Evolutionary conservation across 371 early-diverging fungal species (phyloP).

Genomic region (Circinella minor): DNA sequence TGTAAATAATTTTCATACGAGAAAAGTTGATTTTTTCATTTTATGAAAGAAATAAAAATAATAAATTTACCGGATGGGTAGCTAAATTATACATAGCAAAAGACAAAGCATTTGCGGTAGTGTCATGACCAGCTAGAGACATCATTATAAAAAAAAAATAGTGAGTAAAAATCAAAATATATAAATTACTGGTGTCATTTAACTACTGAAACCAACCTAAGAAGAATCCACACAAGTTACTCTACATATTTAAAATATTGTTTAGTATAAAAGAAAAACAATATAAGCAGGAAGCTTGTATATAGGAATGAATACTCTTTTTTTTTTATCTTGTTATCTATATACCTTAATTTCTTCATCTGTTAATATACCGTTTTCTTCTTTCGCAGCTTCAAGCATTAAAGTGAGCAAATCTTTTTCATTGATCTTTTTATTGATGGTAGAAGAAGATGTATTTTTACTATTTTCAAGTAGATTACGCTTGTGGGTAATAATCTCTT

Average conservation of each 20-base stretch:
- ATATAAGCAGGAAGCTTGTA: not conserved
- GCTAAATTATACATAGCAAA: constrained; percentile 36
- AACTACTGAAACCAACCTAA: not conserved
- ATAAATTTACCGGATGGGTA: constrained; percentile 13
- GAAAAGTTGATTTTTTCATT: too few species aligned
- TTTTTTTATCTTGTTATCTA: too few species aligned
- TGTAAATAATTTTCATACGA: too few species aligned
- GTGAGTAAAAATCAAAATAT: not conserved
- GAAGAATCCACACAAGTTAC: constrained; percentile 25
- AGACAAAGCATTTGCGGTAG: constrained; percentile 39
- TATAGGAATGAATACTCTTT: too few species aligned
- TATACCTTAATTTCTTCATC: constrained; percentile 39
- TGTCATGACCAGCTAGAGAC: constrained; percentile 56
- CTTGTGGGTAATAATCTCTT: constrained; percentile 1
- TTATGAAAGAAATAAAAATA: too few species aligned
- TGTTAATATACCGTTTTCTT: constrained; percentile 27
- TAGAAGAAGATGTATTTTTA: not conserved
- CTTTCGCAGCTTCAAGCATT: constrained; percentile 54
- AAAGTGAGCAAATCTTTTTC: constrained; percentile 57
- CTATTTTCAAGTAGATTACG: too few species aligned
- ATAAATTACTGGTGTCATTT: not conserved
- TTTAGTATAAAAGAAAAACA: too few species aligned
- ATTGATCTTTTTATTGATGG: constrained; percentile 12
- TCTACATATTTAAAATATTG: constrained; percentile 13
- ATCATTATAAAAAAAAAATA: not conserved